Base-by-base conservation (phyloP, 192 early-diverging fungal species). In the Globomyces pollinis-pini region DNA sequence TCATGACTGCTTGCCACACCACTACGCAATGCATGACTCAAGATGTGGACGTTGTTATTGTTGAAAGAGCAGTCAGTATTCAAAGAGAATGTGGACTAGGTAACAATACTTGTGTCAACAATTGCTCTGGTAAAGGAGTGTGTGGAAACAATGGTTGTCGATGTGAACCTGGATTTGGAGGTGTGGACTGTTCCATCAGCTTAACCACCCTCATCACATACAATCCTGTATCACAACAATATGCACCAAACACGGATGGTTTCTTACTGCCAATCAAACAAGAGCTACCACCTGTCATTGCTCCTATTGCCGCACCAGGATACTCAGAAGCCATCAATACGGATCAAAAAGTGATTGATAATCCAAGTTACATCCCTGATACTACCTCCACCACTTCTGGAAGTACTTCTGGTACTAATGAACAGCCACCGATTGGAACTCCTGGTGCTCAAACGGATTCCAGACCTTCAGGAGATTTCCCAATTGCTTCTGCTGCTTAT, bases 41-140 rank as follows among this genome's bases (percentile, higher is more conserved):
- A 9, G 55, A 57, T 15, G 8, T 21, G 13, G 6, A 51, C 11
- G 30, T 33, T 26, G 3, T 24, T 4, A 26, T 13, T 47, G 44
- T 47, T 26, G n/a, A 2, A 2, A 20, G 28, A 3, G 50, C 30
- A 6, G 33, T 29, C 15, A 18, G 31, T 8, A 24, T 59, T n/a
- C 58, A 59, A 31, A 3, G 29, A 12, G 9, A 42, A 30, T 36
- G 35, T 31, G 58, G 58, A 16, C 31, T 59, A 5, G 43, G 30
- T 15, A 15, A n/a, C 20, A 28, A 57, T 15, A 57, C n/a, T 2
- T 57, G 55, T 33, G 3, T 33, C 21, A 59, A 59, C 58, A 39
- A 59, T 43, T 59, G 58, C 58, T 41, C 58, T 35, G 33, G 43
- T n/a, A 24, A 59, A 32, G 55, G 55, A 11, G 21, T 39, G 9